Percentiles rank a stretch among this genome's conserved stretches.
phyloP scores from a whole-genome alignment of 116 monocot genomes.

The Cymodocea nodosa region DNA sequence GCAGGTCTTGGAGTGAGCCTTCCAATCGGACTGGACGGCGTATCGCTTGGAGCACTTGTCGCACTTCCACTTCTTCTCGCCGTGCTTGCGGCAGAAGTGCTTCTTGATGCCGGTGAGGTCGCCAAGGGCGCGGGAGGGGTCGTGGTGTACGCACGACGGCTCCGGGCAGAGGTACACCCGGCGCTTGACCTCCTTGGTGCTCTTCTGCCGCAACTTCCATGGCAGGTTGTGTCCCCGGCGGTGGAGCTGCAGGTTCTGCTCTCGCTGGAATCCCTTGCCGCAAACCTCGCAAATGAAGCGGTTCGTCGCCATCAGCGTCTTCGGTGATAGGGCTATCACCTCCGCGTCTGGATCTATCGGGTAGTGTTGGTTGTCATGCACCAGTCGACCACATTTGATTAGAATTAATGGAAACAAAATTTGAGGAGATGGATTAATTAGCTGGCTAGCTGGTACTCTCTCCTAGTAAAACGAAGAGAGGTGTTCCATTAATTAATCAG shows the following conservation, averaged over 20 bases:
- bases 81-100: slow-evolving; percentile 79
- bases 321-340: slow-evolving; percentile 83
- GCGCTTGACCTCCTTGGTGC: slow-evolving; percentile 33
- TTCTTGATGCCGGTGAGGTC: slow-evolving; percentile 78
- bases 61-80: slow-evolving; percentile 99
- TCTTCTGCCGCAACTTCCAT: slow-evolving; percentile 88
- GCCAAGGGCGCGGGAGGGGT: slow-evolving; percentile 60
- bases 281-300: slow-evolving; percentile 90
- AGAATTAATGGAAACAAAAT: not conserved
- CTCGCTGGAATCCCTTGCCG: slow-evolving; percentile 86
- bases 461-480: not conserved
- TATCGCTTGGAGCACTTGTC: slow-evolving; percentile 95
- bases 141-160: slow-evolving; percentile 49
- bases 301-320: slow-evolving; percentile 84
- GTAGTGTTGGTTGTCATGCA: not conserved
- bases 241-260: slow-evolving; percentile 93
- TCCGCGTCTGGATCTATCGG: slow-evolving; percentile 77
- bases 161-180: slow-evolving; percentile 61
- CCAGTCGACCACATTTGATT: not conserved
- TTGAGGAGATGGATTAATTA: no score
- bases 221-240: slow-evolving; percentile 90
- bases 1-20: slow-evolving; percentile 93
- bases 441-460: no score
- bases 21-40: slow-evolving; percentile 94
- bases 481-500: no score